These are phyloP conservation scores for Starmerella vaccinii DNA, from an alignment of 805 yeast genomes.

Conservation along the genomic window DNA sequence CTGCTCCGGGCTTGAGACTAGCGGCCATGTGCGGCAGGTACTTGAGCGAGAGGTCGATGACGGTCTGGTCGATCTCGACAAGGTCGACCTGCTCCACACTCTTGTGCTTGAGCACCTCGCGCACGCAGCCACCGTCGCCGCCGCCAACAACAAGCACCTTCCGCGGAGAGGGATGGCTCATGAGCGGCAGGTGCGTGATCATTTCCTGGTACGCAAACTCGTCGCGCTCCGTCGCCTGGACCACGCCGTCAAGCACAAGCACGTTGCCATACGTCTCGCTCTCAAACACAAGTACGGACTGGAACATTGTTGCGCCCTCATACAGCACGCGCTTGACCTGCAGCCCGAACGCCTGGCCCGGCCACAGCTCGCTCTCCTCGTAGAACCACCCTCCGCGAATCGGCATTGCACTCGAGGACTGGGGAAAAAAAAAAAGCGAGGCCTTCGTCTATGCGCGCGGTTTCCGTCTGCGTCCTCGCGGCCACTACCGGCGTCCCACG, in stretches of 20 bases:
- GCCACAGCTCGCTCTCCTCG: slow-evolving; percentile 64
- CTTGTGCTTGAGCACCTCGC: slow-evolving; percentile 74
- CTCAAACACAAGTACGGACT: slow-evolving; percentile 68
- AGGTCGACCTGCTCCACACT: slow-evolving; percentile 53
- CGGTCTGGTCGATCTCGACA: slow-evolving; percentile 84
- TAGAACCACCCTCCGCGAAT: slow-evolving; percentile 64
- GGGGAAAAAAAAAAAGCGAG: too few species aligned
- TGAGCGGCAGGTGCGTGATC: slow-evolving; percentile 74
- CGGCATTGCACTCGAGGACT: slow-evolving; percentile 4
- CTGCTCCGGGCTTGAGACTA: slow-evolving; percentile 38
- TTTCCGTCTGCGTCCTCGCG: too few species aligned
- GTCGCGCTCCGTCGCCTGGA: slow-evolving; percentile 86
- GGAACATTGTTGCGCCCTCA: slow-evolving; percentile 58
- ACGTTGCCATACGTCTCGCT: slow-evolving; percentile 76
- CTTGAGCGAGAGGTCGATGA: slow-evolving; percentile 58
- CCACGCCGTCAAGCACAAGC: slow-evolving; percentile 75
- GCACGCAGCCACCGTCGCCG: slow-evolving; percentile 89
- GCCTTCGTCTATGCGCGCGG: too few species aligned
- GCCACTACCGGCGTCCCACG: neutral
- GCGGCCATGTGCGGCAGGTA: slow-evolving; percentile 68
- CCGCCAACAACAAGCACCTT: slow-evolving; percentile 85
- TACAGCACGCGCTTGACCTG: slow-evolving; percentile 56
- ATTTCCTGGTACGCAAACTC: slow-evolving; percentile 91
- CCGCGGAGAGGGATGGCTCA: slow-evolving; percentile 65
- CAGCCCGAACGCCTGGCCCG: slow-evolving; percentile 76